Base-by-base conservation (phyloP, 139 green algal genomes). In the Micractinium sp. region DNA sequence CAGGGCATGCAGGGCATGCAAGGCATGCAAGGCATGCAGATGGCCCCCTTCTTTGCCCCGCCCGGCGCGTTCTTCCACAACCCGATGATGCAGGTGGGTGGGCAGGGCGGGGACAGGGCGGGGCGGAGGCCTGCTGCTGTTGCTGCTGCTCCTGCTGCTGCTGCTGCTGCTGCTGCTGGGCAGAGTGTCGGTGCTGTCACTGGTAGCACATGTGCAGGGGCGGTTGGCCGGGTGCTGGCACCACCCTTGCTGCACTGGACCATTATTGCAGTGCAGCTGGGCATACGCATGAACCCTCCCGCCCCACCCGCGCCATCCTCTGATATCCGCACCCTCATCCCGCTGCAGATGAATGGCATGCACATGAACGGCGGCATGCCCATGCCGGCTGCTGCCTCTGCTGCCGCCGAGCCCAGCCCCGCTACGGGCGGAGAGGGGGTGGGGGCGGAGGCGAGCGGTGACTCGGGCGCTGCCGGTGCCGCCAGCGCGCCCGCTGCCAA, bases 1-100 rank as follows among this genome's bases (percentile, higher is more conserved):
- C 78, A 19, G 27, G 82, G 82, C 82, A 53, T 87, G 82, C 60
- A 25, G 15, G 39, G 78, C 78, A 63, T 66, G 39, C 78, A 19
- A 15, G 82, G 82, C 82, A 61, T 87, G 82, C 63, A 33, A 29
- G 66, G 35, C 63, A 61, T 87, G 82, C 66, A 38, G 18, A 78
- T 79, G 63, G 63, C 7, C 63, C 85, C 73, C 71, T 88, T 74
- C 85, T 88, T 88, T 36, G 85, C 85, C 4, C 47, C 73, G 19
- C 85, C 71, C 12, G 85, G 71, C 31, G 74, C 82, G 71, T 83
- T 83, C 33, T 27, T n/a, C n/a, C 73, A 71, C 53, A 73, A 71
- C 53, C 71, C 71, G 2, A 83, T 88, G 71, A 82, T 88, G 85
- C 73, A 82, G 85, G 71, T 81, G 33, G 3, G 74, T 53, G 74